Conservation (phyloP, 345 rosid genomes). For the Hypericum perforatum region DNA sequence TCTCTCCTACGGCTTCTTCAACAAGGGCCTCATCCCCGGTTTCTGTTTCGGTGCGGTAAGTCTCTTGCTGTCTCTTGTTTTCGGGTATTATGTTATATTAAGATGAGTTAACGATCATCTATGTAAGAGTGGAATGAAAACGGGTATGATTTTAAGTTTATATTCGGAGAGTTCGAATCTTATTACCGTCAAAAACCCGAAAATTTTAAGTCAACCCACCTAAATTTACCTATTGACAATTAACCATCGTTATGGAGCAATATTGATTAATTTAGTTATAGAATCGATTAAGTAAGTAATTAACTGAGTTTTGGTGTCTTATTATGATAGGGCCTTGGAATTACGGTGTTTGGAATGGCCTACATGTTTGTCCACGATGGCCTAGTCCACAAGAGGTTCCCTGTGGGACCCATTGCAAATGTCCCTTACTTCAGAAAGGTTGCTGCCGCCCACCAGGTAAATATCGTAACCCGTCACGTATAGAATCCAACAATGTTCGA, state of each 20-base stretch:
- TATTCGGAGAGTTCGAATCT: too few relatives aligned
- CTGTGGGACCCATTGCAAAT: slow-evolving; percentile 89
- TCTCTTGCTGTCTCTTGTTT: not conserved
- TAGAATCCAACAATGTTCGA: too few relatives aligned
- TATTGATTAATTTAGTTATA: too few relatives aligned
- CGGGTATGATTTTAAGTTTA: too few relatives aligned
- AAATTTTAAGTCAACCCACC: too few relatives aligned
- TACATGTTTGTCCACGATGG: slow-evolving; percentile 99
- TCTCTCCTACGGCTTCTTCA: slow-evolving; percentile 37
- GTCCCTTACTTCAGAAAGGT: slow-evolving; percentile 74
- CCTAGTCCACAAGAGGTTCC: slow-evolving; percentile 78
- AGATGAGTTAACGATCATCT: too few relatives aligned
- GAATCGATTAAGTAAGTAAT: too few relatives aligned
- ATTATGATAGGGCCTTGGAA: slow-evolving; percentile 64
- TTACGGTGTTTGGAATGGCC: slow-evolving; percentile 89
- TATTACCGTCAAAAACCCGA: too few relatives aligned
- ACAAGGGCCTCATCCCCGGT: slow-evolving; percentile 44
- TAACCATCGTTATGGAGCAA: too few relatives aligned
- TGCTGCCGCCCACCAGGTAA: slow-evolving; percentile 89
- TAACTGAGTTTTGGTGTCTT: too few relatives aligned
- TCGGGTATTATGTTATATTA: not conserved
- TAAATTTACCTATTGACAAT: too few relatives aligned
- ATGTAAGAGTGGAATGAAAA: too few relatives aligned
- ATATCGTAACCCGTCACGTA: not conserved
- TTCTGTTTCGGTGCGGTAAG: slow-evolving; percentile 66